Percentiles rank a stretch among this genome's conserved stretches.
Evolutionary conservation across 192 early-diverging fungal species (phyloP).

Genomic region (Entophlyctis helioformis): DNA sequence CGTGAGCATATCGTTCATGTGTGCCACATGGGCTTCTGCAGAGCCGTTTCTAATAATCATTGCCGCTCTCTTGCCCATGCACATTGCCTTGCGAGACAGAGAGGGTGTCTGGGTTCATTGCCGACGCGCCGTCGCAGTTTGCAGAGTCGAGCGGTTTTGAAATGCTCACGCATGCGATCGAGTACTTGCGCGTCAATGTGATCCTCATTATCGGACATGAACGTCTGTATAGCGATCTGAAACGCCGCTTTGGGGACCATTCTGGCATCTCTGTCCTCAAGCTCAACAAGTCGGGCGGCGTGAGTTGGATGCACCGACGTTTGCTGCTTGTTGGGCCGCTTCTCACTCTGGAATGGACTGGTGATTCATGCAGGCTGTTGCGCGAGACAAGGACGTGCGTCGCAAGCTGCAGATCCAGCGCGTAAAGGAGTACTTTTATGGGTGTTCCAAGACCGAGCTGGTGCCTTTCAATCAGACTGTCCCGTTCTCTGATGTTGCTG

Average conservation of each 20-base stretch:
- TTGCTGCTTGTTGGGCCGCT: neutral
- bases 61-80: too few relatives aligned
- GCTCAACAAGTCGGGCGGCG: slow-evolving; percentile 85
- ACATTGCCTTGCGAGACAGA: slow-evolving; percentile 19
- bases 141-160: slow-evolving; percentile 66
- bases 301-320: slow-evolving; percentile 16
- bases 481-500: slow-evolving; percentile 60
- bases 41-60: too few relatives aligned
- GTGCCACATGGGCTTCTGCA: too few relatives aligned
- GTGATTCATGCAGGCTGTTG: slow-evolving; percentile 54
- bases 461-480: slow-evolving; percentile 77
- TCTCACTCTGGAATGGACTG: neutral
- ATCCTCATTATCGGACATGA: slow-evolving; percentile 89
- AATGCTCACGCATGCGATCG: slow-evolving; percentile 59
- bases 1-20: slow-evolving; percentile 15
- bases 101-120: slow-evolving; percentile 61
- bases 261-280: slow-evolving; percentile 61
- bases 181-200: slow-evolving; percentile 64
- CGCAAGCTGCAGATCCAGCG: slow-evolving; percentile 56
- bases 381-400: slow-evolving; percentile 63
- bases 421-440: slow-evolving; percentile 94
- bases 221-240: slow-evolving; percentile 77
- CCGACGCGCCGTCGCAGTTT: slow-evolving; percentile 75
- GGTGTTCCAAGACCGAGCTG: slow-evolving; percentile 58
- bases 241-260: slow-evolving; percentile 33